phyloP scores from a whole-genome alignment of 805 yeast genomes.

The Sungouiella blattae region DNA sequence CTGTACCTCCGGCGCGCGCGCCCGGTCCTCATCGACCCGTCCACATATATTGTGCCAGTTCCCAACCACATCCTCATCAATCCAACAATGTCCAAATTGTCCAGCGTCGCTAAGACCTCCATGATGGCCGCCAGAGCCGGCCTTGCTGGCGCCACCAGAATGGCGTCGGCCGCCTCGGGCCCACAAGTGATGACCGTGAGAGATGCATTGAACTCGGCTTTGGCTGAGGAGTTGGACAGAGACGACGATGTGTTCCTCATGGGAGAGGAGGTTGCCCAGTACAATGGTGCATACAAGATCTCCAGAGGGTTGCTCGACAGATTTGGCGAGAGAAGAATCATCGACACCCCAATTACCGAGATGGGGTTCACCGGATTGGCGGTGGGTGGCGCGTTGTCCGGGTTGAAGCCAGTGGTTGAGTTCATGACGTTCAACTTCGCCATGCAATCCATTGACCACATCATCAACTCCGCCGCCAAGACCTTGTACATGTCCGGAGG shows the following conservation, averaged over 20 bases:
- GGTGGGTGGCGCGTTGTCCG: conserved; percentile 95
- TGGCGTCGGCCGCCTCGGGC: conserved; percentile 49
- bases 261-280: conserved; percentile 99
- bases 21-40: conserved; percentile 22
- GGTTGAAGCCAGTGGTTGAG: conserved; percentile 94
- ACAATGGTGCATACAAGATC: conserved; percentile 98
- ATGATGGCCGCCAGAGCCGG: conserved; percentile 32
- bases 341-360: conserved; percentile 98
- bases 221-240: conserved; percentile 96
- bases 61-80: background rate
- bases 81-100: conserved; percentile 26
- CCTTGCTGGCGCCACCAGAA: conserved; percentile 26
- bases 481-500: conserved; percentile 99
- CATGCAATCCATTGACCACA: conserved; percentile 99
- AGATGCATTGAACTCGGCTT: conserved; percentile 92
- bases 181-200: conserved; percentile 79
- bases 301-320: conserved; percentile 93
- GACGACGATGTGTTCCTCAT: conserved; percentile 91
- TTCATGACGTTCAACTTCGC: conserved; percentile 99
- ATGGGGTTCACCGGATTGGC: conserved; percentile 97
- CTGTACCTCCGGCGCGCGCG: conserved; percentile 17
- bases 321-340: conserved; percentile 88
- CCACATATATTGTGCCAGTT: conserved; percentile 4
- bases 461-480: conserved; percentile 97
- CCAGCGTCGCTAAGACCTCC: conserved; percentile 43